phyloP scores from a whole-genome alignment of 495 filamentous ascomycete genomes.

The Chaetomium cochliodes region DNA sequence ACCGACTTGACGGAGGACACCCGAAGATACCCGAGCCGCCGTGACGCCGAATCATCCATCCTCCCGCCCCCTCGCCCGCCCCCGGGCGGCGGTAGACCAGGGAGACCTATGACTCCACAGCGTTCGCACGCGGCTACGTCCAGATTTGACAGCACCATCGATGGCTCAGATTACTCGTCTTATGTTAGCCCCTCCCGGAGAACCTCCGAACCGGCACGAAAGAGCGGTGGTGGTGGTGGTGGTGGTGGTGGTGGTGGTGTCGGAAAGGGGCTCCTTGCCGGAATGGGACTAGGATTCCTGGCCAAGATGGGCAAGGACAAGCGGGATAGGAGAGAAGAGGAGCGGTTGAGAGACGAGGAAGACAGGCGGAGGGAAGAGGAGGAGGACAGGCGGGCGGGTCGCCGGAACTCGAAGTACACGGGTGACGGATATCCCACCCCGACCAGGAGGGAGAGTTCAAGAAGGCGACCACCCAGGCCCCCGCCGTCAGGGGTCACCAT shows the following conservation, averaged over 20 bases:
- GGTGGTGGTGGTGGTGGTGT: constrained; percentile 29
- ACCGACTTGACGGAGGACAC: constrained; percentile 48
- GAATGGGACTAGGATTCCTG: constrained; percentile 64
- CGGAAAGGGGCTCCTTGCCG: constrained; percentile 62
- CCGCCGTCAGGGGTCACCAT: constrained; percentile 35
- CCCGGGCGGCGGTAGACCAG: constrained; percentile 33
- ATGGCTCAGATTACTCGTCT: constrained; percentile 52
- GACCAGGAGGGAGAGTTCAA: constrained; percentile 50
- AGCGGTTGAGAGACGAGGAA: constrained; percentile 62
- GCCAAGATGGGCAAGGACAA: constrained; percentile 63
- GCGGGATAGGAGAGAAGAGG: constrained; percentile 61
- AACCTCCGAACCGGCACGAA: constrained; percentile 30
- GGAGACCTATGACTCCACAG: constrained; percentile 45
- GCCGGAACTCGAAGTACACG: constrained; percentile 48
- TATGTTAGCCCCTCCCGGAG: constrained; percentile 50
- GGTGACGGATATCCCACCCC: constrained; percentile 62
- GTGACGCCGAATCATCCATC: constrained; percentile 34
- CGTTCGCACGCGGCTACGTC: constrained; percentile 44
- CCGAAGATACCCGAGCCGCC: constrained; percentile 38
- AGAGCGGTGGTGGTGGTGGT: constrained; percentile 36
- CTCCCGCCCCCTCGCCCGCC: constrained; percentile 44
- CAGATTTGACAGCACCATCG: constrained; percentile 41
- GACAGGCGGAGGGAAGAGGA: constrained; percentile 59
- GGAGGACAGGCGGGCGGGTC: constrained; percentile 45
- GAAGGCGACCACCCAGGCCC: constrained; percentile 35